A percentile compares a stretch with the other conserved stretches of the same genome.
Evolutionary conservation across 192 early-diverging fungal genomes (phyloP).

Genomic region (Coemansia pectinata): DNA sequence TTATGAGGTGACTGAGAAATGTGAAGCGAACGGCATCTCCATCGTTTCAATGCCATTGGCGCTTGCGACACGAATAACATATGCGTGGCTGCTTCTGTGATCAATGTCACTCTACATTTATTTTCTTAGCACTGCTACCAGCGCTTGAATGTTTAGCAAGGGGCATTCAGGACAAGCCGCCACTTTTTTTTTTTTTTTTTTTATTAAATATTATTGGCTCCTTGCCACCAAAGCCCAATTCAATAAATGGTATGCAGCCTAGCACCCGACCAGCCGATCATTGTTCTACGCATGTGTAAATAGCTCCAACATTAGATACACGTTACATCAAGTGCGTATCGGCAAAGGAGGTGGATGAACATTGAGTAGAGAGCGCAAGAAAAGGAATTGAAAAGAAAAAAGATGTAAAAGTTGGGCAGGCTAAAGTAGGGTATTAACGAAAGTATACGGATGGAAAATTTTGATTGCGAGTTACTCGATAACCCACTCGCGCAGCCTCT

Average conservation of each 20-base stretch:
- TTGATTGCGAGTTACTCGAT: conserved; percentile 26
- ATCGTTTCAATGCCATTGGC: not conserved
- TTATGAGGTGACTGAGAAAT: not conserved
- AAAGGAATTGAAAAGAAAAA: not conserved
- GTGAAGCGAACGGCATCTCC: not conserved
- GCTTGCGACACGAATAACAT: not conserved
- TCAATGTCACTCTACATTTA: not conserved
- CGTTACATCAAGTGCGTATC: not conserved
- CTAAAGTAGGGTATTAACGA: not conserved
- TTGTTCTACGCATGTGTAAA: not conserved
- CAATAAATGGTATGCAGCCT: not conserved
- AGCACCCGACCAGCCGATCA: not conserved
- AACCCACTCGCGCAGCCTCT: conserved; percentile 56
- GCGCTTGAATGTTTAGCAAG: not conserved
- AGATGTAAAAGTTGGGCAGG: not conserved
- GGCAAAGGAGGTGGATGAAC: not conserved
- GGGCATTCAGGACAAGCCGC: not conserved
- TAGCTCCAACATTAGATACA: not conserved
- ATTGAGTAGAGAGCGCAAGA: not conserved
- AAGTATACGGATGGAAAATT: not conserved
- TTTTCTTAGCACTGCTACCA: not conserved
- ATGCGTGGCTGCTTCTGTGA: not conserved
- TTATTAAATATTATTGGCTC: not conserved
- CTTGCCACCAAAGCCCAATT: not conserved
- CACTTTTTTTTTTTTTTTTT: not conserved